Conservation (phyloP, 805 yeast species). For the Nakazawaea sp. region DNA sequence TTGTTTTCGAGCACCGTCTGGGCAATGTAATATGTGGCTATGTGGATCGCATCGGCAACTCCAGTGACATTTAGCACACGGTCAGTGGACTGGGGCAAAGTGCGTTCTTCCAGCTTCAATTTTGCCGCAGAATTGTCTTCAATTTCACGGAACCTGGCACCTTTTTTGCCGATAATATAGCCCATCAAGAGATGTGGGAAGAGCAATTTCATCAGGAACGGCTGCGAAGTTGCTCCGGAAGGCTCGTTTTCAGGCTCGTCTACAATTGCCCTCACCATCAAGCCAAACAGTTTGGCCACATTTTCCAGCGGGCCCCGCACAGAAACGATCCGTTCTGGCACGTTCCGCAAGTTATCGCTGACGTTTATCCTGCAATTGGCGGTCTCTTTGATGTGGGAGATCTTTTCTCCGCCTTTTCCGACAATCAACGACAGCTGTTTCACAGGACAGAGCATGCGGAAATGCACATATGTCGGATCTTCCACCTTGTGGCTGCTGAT, state of each 20-base stretch:
- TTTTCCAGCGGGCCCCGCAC: conserved; percentile 71
- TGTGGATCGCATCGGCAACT: conserved; percentile 82
- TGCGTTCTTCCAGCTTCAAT: conserved; percentile 64
- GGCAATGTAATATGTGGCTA: conserved; percentile 70
- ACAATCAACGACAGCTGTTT: conserved; percentile 72
- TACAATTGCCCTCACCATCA: conserved; percentile 57
- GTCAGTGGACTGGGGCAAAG: conserved; percentile 73
- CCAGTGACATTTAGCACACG: conserved; percentile 65
- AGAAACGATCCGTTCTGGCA: conserved; percentile 68
- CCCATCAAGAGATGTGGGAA: conserved; percentile 81
- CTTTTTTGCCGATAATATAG: conserved; percentile 71
- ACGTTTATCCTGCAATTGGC: conserved; percentile 64
- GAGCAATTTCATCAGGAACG: conserved; percentile 51
- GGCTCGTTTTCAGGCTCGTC: conserved; percentile 63
- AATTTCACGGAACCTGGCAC: conserved; percentile 68
- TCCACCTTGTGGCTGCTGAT: conserved; percentile 34
- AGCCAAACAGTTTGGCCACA: conserved; percentile 77
- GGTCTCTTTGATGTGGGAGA: conserved; percentile 53
- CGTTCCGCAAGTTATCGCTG: conserved; percentile 63
- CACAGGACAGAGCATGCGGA: conserved; percentile 70
- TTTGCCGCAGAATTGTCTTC: conserved; percentile 78
- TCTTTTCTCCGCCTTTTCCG: conserved; percentile 76
- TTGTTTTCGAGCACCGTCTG: conserved; percentile 60
- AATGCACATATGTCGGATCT: conserved; percentile 56
- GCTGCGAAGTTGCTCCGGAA: conserved; percentile 46